Conservation (phyloP, 2,329 filamentous ascomycete species). For the Aureobasidium sp. region DNA sequence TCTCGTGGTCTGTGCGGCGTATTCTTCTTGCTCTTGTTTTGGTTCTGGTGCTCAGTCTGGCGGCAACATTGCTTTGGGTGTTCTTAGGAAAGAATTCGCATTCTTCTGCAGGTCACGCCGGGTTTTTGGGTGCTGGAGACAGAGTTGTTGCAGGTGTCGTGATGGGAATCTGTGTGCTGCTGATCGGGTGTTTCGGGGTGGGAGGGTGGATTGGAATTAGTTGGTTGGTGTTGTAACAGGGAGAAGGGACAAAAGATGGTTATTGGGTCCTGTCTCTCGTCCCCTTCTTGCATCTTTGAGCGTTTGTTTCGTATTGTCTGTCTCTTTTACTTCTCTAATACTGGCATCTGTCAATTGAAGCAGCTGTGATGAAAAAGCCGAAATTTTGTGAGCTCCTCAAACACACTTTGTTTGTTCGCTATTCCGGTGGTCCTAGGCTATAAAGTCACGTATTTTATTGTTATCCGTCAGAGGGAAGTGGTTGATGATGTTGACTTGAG, state of each 20-base stretch:
- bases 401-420: too few species aligned
- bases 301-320: not conserved
- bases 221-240: constrained; percentile 27
- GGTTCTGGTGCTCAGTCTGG: constrained; percentile 22
- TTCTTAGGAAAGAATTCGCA: constrained; percentile 24
- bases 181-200: constrained; percentile 26
- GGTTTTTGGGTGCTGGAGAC: constrained; percentile 25
- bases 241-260: not conserved
- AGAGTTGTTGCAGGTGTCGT: constrained; percentile 26
- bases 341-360: not conserved
- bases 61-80: constrained; percentile 27
- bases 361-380: not conserved
- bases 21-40: constrained; percentile 22
- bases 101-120: constrained; percentile 14
- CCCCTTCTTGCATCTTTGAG: not conserved
- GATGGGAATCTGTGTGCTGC: constrained; percentile 26
- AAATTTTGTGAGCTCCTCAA: too few species aligned
- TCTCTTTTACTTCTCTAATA: not conserved
- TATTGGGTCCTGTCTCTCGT: not conserved
- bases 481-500: not conserved
- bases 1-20: constrained; percentile 24
- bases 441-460: too few species aligned
- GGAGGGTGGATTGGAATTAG: constrained; percentile 29
- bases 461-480: not conserved
- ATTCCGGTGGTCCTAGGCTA: too few species aligned